Percentiles rank a stretch among this genome's conserved stretches.
Conservation (phyloP, 164 flowering plant genomes). For the Piper betle region DNA sequence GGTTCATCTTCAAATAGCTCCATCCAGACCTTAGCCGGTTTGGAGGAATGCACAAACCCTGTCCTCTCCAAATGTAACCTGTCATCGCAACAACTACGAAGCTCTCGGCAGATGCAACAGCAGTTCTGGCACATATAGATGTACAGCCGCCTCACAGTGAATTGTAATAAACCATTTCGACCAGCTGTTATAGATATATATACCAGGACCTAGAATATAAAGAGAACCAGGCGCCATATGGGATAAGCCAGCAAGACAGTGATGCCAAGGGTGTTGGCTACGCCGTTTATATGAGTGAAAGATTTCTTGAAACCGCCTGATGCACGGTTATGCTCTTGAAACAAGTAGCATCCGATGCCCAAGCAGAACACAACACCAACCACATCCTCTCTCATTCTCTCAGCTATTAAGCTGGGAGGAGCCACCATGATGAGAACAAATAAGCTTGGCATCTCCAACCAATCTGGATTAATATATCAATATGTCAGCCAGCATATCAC, state of each 20-base stretch:
- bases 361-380: constrained; percentile 46
- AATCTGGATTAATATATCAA: constrained; percentile 33
- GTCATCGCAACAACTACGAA: too few relatives aligned
- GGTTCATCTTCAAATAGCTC: too few relatives aligned
- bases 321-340: constrained; percentile 91
- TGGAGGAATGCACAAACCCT: too few relatives aligned
- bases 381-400: constrained; percentile 36
- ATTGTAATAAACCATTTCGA: too few relatives aligned
- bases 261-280: constrained; percentile 80
- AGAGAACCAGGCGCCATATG: constrained; percentile 51
- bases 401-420: constrained; percentile 59
- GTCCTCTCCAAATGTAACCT: too few relatives aligned
- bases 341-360: constrained; percentile 58
- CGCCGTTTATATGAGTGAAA: constrained; percentile 55
- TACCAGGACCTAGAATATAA: constrained; percentile 9
- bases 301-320: constrained; percentile 87
- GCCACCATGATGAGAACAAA: constrained; percentile 72
- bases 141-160: too few relatives aligned
- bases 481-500: too few relatives aligned
- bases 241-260: constrained; percentile 62
- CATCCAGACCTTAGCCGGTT: too few relatives aligned
- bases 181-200: too few relatives aligned
- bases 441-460: constrained; percentile 79
- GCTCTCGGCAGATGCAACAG: too few relatives aligned
- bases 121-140: too few relatives aligned